Percentiles rank a stretch among this genome's conserved stretches.
phyloP scores from a whole-genome alignment of 2,329 filamentous ascomycete genomes.

The Fusarium musae region DNA sequence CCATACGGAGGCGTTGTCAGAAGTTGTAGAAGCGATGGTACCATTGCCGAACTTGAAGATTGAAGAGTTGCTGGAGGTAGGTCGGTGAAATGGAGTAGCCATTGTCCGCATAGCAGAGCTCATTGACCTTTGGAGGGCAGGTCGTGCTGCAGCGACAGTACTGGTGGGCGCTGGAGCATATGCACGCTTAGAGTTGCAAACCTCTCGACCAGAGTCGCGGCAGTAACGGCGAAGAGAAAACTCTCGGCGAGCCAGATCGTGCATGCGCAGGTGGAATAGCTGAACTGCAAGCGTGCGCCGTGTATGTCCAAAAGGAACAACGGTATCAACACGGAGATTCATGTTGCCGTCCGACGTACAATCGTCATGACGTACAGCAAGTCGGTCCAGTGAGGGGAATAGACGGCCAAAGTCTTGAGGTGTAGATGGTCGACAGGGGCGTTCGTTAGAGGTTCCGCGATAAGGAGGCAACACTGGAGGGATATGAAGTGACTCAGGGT shows the following conservation, averaged over 20 bases:
- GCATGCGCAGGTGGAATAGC: slow-evolving; percentile 95
- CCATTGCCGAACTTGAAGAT: slow-evolving; percentile 36
- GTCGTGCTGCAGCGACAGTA: slow-evolving; percentile 50
- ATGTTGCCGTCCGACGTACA: slow-evolving; percentile 92
- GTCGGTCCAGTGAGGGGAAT: slow-evolving; percentile 84
- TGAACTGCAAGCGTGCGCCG: slow-evolving; percentile 74
- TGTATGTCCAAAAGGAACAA: slow-evolving; percentile 67
- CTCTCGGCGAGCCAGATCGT: slow-evolving; percentile 85
- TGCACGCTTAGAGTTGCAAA: slow-evolving; percentile 84
- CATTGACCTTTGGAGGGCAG: slow-evolving; percentile 59
- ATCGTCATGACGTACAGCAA: slow-evolving; percentile 91
- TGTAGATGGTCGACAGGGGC: slow-evolving; percentile 78
- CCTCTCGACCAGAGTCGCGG: slow-evolving; percentile 90
- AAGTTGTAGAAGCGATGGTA: slow-evolving; percentile 24
- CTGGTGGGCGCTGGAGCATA: slow-evolving; percentile 52
- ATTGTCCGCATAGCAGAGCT: slow-evolving; percentile 61
- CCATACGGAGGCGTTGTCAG: slow-evolving; percentile 41
- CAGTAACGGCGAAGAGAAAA: slow-evolving; percentile 94
- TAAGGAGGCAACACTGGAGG: slow-evolving; percentile 66
- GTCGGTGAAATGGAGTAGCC: slow-evolving; percentile 48
- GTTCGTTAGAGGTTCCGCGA: slow-evolving; percentile 66
- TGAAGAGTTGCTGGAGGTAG: slow-evolving; percentile 38
- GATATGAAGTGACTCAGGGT: slow-evolving; percentile 51
- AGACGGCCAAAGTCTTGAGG: slow-evolving; percentile 84
- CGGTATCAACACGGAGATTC: slow-evolving; percentile 90